Evolutionary conservation across 768 basidiomycete genomes (phyloP), one percentile per base, ranked within the genome.

Genomic region (Tulasnella calospora): DNA sequence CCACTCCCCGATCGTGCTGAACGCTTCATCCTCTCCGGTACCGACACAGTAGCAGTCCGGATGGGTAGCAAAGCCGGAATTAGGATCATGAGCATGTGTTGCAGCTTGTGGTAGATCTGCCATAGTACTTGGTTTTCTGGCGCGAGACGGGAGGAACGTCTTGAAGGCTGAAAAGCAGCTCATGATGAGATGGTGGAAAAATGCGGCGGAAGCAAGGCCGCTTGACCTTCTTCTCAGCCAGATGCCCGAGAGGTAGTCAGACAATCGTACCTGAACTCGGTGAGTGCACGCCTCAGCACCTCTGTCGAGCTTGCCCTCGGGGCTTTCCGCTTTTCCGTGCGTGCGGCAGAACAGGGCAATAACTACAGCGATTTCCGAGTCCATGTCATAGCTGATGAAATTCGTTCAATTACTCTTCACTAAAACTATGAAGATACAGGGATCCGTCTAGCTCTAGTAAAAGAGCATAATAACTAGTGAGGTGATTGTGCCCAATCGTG

Each of bases 1-100:
- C 71, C 71, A 72, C 13, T 72, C 71, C 71, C 10, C 71, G 71
- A 46, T 40, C 21, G 71, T 72, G 13, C 38, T 72, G 38, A 40
- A 72, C 38, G 71, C 27, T 19, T 36, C 27, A 23, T 23, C 19
- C 21, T 46, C 36, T 72, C 38, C 71, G 6, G 6, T 27, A 35
- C 30, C 13, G 30, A 10, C 33, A 17, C 61, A 67, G 6, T 67
- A 17, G 33, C 33, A 67, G 61, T 67, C 13, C 27, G 61, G 61
- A 7, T 67, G 12, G 12, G 61, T 27, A 17, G 19, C 30, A 2
- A 17, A 30, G 30, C 61, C 33, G 23, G 61, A 35, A 17, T 67
- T 13, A 35, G 61, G 30, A 15, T 67, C 30, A 67, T 67, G 61
- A 2, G 9, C 19, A 19, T 57, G 55, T 4, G 15, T 17, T 27